These are phyloP conservation scores for Trichoderma hamatum DNA, from an alignment of 2,329 filamentous ascomycete species.

Conservation along the genomic window DNA sequence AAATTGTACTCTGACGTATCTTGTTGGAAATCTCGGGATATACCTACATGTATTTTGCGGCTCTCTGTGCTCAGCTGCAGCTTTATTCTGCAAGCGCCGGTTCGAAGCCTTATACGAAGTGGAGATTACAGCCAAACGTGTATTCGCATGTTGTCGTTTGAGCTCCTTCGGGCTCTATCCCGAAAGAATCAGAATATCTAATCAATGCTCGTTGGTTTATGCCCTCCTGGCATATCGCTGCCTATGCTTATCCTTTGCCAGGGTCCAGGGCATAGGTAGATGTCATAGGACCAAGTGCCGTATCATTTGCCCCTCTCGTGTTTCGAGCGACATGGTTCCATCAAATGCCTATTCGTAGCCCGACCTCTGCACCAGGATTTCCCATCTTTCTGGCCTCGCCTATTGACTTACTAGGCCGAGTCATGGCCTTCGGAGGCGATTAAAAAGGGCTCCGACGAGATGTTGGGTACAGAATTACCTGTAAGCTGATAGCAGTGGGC, in stretches of 20 bases:
- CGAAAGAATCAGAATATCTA: not conserved
- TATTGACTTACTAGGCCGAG: not conserved
- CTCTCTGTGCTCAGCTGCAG: not conserved
- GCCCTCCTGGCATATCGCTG: not conserved
- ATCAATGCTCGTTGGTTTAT: not conserved
- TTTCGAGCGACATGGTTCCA: not conserved
- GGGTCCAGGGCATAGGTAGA: not conserved
- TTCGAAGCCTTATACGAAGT: not conserved
- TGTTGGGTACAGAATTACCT: conserved; percentile 1
- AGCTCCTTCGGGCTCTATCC: not conserved
- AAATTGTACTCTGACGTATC: not conserved
- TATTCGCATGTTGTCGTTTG: not conserved
- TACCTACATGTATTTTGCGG: too few relatives aligned
- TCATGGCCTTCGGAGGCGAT: conserved; percentile 14
- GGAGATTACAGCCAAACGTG: not conserved
- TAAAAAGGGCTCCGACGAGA: conserved; percentile 2
- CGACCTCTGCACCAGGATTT: not conserved
- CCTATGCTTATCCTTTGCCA: not conserved
- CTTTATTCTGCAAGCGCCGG: not conserved
- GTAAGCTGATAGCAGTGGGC: conserved; percentile 12
- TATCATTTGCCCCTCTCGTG: not conserved
- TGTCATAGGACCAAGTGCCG: not conserved
- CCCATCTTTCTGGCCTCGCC: not conserved
- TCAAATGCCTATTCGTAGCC: not conserved
- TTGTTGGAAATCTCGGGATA: not conserved